Conservation (phyloP, 257 asterid genomes). For the Fraxinus quadrangulata region DNA sequence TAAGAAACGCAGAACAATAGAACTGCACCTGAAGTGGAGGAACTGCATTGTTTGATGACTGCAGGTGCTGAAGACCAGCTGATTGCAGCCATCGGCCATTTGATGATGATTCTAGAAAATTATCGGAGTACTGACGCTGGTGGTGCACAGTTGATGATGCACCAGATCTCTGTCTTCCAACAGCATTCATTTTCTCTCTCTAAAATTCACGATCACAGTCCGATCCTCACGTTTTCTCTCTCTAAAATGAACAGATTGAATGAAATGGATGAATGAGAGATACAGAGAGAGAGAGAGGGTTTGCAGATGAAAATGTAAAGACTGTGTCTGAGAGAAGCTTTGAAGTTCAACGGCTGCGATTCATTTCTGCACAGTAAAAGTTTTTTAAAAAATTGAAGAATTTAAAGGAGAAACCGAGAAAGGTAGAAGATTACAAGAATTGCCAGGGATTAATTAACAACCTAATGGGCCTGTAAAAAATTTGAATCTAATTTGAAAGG, state of each 20-base stretch:
- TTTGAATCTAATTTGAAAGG: conserved; percentile 43
- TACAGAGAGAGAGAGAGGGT: not conserved
- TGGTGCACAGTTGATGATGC: conserved; percentile 68
- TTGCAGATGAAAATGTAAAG: conserved; percentile 33
- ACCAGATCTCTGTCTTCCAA: conserved; percentile 88
- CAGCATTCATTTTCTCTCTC: conserved; percentile 44
- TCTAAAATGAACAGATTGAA: conserved; percentile 6
- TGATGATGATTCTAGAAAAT: conserved; percentile 71
- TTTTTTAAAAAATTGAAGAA: not conserved
- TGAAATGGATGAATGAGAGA: not conserved
- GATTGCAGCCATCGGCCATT: conserved; percentile 94
- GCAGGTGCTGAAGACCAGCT: conserved; percentile 91
- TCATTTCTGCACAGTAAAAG: conserved; percentile 15
- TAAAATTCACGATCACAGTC: conserved; percentile 7
- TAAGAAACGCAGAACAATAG: not conserved
- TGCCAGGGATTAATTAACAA: conserved; percentile 16
- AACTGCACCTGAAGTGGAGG: conserved; percentile 61
- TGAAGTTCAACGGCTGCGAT: conserved; percentile 43
- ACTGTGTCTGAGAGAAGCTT: conserved; percentile 33
- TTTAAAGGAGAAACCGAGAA: not conserved
- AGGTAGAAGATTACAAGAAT: not conserved
- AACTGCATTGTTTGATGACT: conserved; percentile 63
- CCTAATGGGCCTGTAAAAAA: not conserved
- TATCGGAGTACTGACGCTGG: conserved; percentile 85
- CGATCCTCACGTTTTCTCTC: not conserved